Conservation (phyloP, 345 rosid species). For the Bretschneidera sinensis region DNA sequence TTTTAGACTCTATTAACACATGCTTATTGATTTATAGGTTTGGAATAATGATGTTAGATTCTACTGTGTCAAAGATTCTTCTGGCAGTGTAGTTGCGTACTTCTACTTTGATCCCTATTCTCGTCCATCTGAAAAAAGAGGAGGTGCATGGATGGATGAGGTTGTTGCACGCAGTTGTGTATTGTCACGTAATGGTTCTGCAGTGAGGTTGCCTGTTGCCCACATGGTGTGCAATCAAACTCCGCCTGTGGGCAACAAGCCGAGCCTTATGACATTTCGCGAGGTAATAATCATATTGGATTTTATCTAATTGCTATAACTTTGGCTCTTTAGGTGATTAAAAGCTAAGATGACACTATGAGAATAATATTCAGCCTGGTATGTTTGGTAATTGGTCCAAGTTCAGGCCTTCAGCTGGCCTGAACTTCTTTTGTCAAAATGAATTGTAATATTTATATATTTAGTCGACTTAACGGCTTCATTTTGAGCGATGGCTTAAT, state of each 20-base stretch:
- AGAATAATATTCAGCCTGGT: background rate
- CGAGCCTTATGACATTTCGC: constrained; percentile 93
- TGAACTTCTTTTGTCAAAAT: no score
- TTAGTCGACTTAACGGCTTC: no score
- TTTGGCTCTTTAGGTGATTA: constrained; percentile 5
- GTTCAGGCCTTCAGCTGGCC: background rate
- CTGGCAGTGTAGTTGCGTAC: constrained; percentile 72
- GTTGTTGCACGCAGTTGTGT: constrained; percentile 76
- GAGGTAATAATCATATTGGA: constrained; percentile 43
- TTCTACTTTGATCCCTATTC: constrained; percentile 96
- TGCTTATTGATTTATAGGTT: constrained; percentile 45
- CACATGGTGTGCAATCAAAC: constrained; percentile 97
- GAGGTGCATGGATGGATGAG: constrained; percentile 95
- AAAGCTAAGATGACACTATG: constrained; percentile 6
- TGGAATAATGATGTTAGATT: constrained; percentile 87
- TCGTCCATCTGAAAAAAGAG: constrained; percentile 87
- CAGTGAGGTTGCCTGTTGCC: constrained; percentile 67
- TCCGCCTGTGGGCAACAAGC: constrained; percentile 88
- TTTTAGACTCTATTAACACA: constrained; percentile 12
- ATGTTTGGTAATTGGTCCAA: background rate
- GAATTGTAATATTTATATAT: no score
- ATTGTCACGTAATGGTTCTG: constrained; percentile 44
- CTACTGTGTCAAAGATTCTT: constrained; percentile 76
- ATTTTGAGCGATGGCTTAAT: no score
- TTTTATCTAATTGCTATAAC: background rate